Evolutionary conservation across 139 green algal genomes (phyloP), one percentile per base, ranked within the genome.

Genomic region (Coelastrella sp.): DNA sequence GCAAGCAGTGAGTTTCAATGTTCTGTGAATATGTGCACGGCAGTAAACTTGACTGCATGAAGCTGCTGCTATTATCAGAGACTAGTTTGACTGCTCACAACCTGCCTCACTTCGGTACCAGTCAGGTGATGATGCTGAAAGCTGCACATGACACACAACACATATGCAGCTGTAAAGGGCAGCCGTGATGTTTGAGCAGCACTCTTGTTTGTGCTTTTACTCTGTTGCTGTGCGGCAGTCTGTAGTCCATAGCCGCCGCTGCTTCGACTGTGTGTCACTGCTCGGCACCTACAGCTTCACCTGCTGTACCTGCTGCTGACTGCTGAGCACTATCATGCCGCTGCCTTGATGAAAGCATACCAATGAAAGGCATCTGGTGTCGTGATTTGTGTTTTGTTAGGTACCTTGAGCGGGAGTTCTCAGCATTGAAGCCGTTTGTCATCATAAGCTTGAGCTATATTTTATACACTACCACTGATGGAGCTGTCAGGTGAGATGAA

Each of bases 401-500:
- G 56, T 90, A 91, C 35, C 6, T 91, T 0, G 92, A 92, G 91
- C 73, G 78, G 4, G 82, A 91, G 89, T 95, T 89, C 84, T 89
- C 70, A 4, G 87, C 93, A 20, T 91, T 98, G 6, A 93, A 92
- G 87, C 96, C 96, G 6, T 98, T 98, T 68, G 92, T 95, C 72
- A 97, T 98, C 91, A 96, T 98, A 85, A 94, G 84, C 63, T 49
- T 96, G 0, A 95, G 95, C 57, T 98, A 98, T 91, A 82, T 97
- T 6, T 93, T 97, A 19, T 98, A 96, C 93, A 98, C 96, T 9
- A 95, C 95, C 49, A 98, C 96, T 11, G 96, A 98, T 58, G 97
- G 97, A 0, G 96, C 94, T 4, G 84, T 97, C 58, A 27, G 80
- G 59, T 88, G 56, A 70, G 84, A 10, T 56, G 11, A 15, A 65